Evolutionary conservation across 345 rosid species (phyloP), one percentile per base, ranked within the genome.

Genomic region (Sisymbrium altissimum): DNA sequence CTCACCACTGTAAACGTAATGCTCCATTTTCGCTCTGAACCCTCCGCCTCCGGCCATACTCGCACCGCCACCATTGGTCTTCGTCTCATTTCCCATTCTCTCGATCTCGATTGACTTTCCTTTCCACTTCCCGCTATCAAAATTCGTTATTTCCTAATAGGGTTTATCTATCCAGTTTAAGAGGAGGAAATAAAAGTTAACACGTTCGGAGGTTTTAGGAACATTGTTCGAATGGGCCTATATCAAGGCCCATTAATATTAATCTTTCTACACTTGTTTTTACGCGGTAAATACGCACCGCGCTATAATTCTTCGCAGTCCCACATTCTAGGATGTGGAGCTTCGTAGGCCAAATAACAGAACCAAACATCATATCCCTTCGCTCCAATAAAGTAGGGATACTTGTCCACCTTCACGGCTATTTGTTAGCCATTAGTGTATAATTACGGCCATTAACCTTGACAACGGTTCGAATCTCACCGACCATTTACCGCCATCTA

Each of bases 1-100:
- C 3, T 93, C 95, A 25, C 98, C 98, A 70, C 95, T 93, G 79
- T 90, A 90, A 10, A 90, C 63, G 74, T n/a, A 77, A 45, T 80
- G 85, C n/a, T 84, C 87, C 78, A 90, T 64, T 69, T 72, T 87
- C 23, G 87, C 82, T 79, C 77, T 80, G 76, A 88, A 88, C 11
- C 91, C 89, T 54, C 85, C 86, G 0, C 49, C 66, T 14, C 66
- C 30, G 6, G 44, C 64, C 73, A 35, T 25, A 71, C 10, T 59
- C 5, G 66, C 48, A n/a, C 36, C 56, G 10, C 50, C 65, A 23
- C 66, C 78, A 15, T 12, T 56, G 72, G 7, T 46, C 57, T 66
- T 74, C 52, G 61, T 17, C 52, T 66, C 72, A 29, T 45, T 66
- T 45, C 72, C 78, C 72, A 74, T 66, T 43, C 63, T 32, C 63